Evolutionary conservation across 176 grass and related monocot genomes (phyloP), one percentile per base, ranked within the genome.

Genomic region (Leersia perrieri): DNA sequence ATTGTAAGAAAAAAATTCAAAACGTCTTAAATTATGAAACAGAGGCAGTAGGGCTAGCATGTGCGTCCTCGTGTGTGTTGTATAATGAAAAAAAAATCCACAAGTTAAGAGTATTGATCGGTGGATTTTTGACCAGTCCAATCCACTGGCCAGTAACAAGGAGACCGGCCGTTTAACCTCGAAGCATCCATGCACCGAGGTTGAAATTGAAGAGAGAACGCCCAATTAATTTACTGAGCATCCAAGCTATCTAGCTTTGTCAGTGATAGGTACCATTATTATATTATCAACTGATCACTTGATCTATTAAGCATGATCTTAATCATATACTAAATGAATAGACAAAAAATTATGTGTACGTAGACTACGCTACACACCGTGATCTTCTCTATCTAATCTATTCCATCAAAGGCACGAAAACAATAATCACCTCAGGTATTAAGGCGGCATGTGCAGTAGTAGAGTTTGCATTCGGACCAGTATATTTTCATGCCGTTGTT

Each of bases 391-490:
- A 76, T 4, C n/a, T 67, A 68, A 14, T 58, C 27, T 57, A 68
- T 5, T 41, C 9, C 58, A 31, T 68, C 3, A 29, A 68, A 32
- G 33, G 61, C 58, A 42, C 30, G 57, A 42, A 45, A 75, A 33
- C 60, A 66, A 13, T 11, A 78, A 74, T 44, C 62, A 62, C 31
- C 42, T 75, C 44, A 66, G 31, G 60, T 57, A 51, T 75, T 70
- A 71, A 55, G 81, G 7, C 3, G 16, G 71, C 81, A 83, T 83
- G 81, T 83, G 72, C 57, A 55, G 40, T 75, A 29, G 11, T 73
- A 68, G 31, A 12, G 42, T 73, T 49, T 73, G 49, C 27, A 32
- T 73, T 33, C 22, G 44, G 32, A 66, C 42, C 42, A 18, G 60
- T 74, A 51, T 45, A 70, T 70, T 20, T n/a, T 33, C 28, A 28